Conservation (phyloP, 345 rosid genomes). For the Cochlearia excelsa region DNA sequence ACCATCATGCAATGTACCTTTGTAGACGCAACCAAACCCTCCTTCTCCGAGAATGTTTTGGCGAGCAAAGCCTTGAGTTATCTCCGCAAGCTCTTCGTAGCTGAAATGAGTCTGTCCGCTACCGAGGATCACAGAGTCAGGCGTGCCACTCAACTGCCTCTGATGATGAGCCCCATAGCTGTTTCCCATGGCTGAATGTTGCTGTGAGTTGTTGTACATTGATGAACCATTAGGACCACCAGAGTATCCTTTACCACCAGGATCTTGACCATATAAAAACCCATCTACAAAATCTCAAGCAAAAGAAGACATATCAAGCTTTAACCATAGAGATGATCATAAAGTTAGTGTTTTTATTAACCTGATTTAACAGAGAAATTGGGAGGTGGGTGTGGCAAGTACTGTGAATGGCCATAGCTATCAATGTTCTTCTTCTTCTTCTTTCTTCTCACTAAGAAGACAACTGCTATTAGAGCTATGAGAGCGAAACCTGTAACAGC, state of each 20-base stretch:
- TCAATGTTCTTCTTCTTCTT: slow-evolving; percentile 38
- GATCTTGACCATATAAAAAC: slow-evolving; percentile 46
- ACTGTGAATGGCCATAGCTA: slow-evolving; percentile 32
- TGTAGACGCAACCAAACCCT: slow-evolving; percentile 63
- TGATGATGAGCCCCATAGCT: slow-evolving; percentile 43
- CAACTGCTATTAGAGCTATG: slow-evolving; percentile 47
- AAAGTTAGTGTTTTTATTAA: slow-evolving; percentile 22
- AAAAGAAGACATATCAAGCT: slow-evolving; percentile 2
- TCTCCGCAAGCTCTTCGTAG: slow-evolving; percentile 71
- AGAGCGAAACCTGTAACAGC: slow-evolving; percentile 46
- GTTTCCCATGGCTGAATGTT: slow-evolving; percentile 34
- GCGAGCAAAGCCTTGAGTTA: slow-evolving; percentile 69
- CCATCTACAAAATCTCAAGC: slow-evolving; percentile 41
- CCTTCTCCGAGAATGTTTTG: slow-evolving; percentile 87
- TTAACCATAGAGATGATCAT: neutral
- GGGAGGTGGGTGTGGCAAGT: slow-evolving; percentile 44
- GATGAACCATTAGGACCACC: slow-evolving; percentile 8
- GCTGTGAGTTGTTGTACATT: slow-evolving; percentile 41
- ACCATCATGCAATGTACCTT: slow-evolving; percentile 58
- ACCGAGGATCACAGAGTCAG: slow-evolving; percentile 50
- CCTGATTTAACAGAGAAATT: slow-evolving; percentile 53
- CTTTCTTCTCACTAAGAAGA: slow-evolving; percentile 41
- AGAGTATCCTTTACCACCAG: slow-evolving; percentile 33
- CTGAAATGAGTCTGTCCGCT: slow-evolving; percentile 54
- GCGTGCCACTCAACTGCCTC: slow-evolving; percentile 34